Evolutionary conservation across 371 early-diverging fungal genomes (phyloP).

Genomic region (Haplosporangium sp.): DNA sequence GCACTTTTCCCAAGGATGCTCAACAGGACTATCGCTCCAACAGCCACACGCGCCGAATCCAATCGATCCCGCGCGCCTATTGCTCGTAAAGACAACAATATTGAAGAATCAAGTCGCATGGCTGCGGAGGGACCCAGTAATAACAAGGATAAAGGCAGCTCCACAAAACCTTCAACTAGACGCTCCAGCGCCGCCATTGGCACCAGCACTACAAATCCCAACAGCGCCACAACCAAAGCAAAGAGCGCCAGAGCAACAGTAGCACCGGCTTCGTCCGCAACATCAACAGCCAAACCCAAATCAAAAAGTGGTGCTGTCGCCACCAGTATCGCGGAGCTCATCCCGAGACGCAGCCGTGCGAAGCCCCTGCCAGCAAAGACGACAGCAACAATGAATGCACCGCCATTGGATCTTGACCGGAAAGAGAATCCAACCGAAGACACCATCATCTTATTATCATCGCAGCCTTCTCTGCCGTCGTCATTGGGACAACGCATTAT

Average conservation of each 20-base stretch:
- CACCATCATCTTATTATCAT: conserved; percentile 15
- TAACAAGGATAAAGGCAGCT: too few species aligned
- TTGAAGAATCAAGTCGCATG: too few species aligned
- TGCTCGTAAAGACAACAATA: too few species aligned
- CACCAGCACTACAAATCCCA: neutral
- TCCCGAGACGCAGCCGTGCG: conserved; percentile 30
- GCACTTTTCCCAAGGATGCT: conserved; percentile 17
- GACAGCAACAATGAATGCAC: neutral
- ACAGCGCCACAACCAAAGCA: neutral
- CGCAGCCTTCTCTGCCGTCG: conserved; percentile 8
- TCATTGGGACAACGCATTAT: too few species aligned
- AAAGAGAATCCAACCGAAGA: conserved; percentile 3
- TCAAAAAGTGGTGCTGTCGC: conserved; percentile 11
- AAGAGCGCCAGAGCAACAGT: neutral
- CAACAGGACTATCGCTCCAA: neutral
- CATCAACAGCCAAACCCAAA: conserved; percentile 3
- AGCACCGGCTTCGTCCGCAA: neutral
- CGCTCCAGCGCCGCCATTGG: too few species aligned
- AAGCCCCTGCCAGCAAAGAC: conserved; percentile 24
- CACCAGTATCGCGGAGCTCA: conserved; percentile 24
- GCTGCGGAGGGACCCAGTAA: too few species aligned
- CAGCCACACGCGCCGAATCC: neutral
- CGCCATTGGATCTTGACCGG: too few species aligned
- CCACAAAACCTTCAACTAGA: too few species aligned
- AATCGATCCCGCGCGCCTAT: too few species aligned